Evolutionary conservation across 257 asterid genomes (phyloP).

Genomic region (Avicennia marina): DNA sequence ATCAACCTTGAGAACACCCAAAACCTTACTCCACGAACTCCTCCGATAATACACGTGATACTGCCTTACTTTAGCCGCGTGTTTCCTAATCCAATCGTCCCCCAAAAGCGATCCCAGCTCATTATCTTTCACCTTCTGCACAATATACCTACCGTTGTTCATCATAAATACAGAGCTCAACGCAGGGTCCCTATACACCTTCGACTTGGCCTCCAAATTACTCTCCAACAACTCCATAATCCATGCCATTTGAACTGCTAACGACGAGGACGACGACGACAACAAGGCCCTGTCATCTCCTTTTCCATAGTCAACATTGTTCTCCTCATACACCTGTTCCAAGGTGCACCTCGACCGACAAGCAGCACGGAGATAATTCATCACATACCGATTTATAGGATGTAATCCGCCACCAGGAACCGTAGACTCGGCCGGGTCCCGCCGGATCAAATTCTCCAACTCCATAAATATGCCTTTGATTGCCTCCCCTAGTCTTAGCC

Average conservation of each 20-base stretch:
- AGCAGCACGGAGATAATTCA: slow-evolving; percentile 86
- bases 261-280: slow-evolving; percentile 11
- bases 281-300: slow-evolving; percentile 37
- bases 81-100: slow-evolving; percentile 76
- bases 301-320: slow-evolving; percentile 32
- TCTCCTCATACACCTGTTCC: slow-evolving; percentile 76
- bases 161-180: slow-evolving; percentile 76
- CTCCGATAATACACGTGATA: slow-evolving; percentile 60
- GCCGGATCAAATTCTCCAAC: slow-evolving; percentile 75
- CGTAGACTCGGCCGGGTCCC: slow-evolving; percentile 66
- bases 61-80: slow-evolving; percentile 62
- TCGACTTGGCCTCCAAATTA: slow-evolving; percentile 74
- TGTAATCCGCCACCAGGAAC: slow-evolving; percentile 94
- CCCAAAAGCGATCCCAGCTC: slow-evolving; percentile 73
- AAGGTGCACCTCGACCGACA: slow-evolving; percentile 60
- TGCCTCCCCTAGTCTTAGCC: slow-evolving; percentile 77
- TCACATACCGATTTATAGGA: slow-evolving; percentile 78
- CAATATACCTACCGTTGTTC: slow-evolving; percentile 76
- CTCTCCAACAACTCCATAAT: slow-evolving; percentile 77
- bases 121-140: slow-evolving; percentile 65
- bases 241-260: slow-evolving; percentile 59
- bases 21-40: slow-evolving; percentile 70
- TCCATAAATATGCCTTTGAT: slow-evolving; percentile 77
- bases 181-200: slow-evolving; percentile 56
- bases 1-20: slow-evolving; percentile 56